Base-by-base conservation (phyloP, 2,329 filamentous ascomycete species). In the Verticillium isaacii region DNA sequence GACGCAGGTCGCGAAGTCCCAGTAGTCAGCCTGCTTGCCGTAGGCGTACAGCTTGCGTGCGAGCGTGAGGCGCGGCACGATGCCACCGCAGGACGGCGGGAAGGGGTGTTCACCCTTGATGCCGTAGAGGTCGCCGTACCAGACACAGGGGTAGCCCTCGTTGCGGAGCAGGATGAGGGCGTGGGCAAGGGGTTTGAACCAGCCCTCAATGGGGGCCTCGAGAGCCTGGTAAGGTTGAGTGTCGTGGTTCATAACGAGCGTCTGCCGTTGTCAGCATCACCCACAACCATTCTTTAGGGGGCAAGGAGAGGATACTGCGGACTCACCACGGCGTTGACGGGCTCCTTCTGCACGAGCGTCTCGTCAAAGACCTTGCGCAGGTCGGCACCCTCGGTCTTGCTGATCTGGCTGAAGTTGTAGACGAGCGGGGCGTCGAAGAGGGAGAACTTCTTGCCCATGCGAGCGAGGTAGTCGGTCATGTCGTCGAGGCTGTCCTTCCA, bases 131-230 rank as follows among this genome's bases (percentile, higher is more conserved):
- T 91, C 89, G 37, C 89, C 89, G 72, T 89, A 91, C 74, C 89
- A 91, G 37, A 90, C 75, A 67, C 86, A 90, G 0, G 89, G 89
- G 63, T 86, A 84, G 25, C 88, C 88, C 23, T 83, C 76, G 55
- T 78, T 70, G 32, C 87, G 82, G 32, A 92, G 83, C 1, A 93
- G 82, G 61, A 92, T 91, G 55, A 92, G 80, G 0, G 88, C 78
- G 72, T 92, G 91, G 14, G 89, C 90, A 17, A 92, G 78, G 0
- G 88, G 83, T 72, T 91, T 91, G 77, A 92, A 90, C 75, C 84
- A 88, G 32, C 80, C 78, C 61, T 85, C 81, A 50, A 92, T 84
- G 1, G 83, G 83, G 0, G 86, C 84, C 67, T 84, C 65, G 11
- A 78, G 70, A 2, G 74, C 72, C 59, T 78, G 75, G 64, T 72